These are phyloP conservation scores for Coniella lustricola DNA, from an alignment of 2,329 filamentous ascomycete genomes.

Conservation along the genomic window DNA sequence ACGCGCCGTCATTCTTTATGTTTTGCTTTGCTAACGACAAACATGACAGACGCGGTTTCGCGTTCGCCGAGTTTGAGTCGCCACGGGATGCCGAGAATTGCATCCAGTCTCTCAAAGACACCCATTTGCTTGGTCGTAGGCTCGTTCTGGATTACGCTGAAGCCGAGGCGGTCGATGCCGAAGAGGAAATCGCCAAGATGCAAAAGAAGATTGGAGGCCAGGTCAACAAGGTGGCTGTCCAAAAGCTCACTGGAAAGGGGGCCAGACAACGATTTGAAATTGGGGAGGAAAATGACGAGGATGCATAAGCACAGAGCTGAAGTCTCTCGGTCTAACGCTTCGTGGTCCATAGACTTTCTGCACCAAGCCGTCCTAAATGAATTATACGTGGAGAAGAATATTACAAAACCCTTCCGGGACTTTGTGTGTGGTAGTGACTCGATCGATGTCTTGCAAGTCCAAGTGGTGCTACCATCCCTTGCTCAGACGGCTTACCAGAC, in stretches of 20 bases:
- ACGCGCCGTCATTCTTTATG: background rate
- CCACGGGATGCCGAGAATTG: constrained; percentile 83
- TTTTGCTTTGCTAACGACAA: constrained; percentile 3
- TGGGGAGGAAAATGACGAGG: constrained; percentile 60
- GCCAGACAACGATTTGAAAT: constrained; percentile 80
- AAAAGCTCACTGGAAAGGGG: constrained; percentile 68
- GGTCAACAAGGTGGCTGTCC: constrained; percentile 81
- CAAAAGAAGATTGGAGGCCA: constrained; percentile 91
- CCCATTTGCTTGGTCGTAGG: constrained; percentile 83
- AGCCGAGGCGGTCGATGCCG: constrained; percentile 80
- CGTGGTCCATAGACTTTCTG: background rate
- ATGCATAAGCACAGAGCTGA: constrained; percentile 29
- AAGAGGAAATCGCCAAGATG: constrained; percentile 95
- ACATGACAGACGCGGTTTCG: constrained; percentile 63
- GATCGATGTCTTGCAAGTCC: constrained; percentile 11
- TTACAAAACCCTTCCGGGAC: constrained; percentile 6
- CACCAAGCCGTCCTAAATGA: constrained; percentile 3
- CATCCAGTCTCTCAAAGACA: constrained; percentile 83
- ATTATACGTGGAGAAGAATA: constrained; percentile 6
- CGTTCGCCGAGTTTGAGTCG: constrained; percentile 93
- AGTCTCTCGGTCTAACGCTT: constrained; percentile 5
- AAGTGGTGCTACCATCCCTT: constrained; percentile 14
- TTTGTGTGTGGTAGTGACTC: constrained; percentile 5
- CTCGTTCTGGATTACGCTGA: constrained; percentile 89
- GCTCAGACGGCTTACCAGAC: constrained; percentile 10